These are phyloP conservation scores for Geranium brycei DNA, from an alignment of 345 rosid genomes.

Conservation along the genomic window DNA sequence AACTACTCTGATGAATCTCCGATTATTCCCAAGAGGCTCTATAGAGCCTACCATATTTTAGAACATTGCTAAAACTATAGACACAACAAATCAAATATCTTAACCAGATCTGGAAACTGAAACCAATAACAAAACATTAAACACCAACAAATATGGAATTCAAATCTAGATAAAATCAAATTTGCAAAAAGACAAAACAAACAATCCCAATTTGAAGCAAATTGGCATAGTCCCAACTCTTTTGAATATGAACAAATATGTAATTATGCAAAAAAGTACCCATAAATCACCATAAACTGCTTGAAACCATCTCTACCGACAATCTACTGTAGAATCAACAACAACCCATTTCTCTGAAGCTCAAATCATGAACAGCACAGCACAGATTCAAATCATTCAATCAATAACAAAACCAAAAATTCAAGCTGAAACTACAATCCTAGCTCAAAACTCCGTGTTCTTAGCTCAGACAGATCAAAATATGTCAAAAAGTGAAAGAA, in stretches of 20 bases:
- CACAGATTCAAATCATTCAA: neutral
- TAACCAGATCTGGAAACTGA: slow-evolving; percentile 5
- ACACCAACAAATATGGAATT: neutral
- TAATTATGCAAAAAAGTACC: neutral
- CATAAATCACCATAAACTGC: neutral
- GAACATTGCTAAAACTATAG: too few relatives aligned
- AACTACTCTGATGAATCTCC: too few relatives aligned
- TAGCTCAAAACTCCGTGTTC: neutral
- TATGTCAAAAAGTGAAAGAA: neutral
- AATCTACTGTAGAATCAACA: neutral
- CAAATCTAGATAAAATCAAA: too few relatives aligned
- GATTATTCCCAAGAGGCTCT: too few relatives aligned
- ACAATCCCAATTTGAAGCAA: neutral
- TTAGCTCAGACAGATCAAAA: neutral
- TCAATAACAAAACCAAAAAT: neutral
- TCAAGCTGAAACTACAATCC: too few relatives aligned
- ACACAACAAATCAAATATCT: neutral
- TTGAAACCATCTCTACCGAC: neutral
- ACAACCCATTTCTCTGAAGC: neutral
- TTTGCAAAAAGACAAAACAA: neutral
- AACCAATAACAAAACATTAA: neutral
- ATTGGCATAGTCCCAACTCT: neutral
- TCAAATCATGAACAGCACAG: neutral
- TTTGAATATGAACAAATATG: neutral
- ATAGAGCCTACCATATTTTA: too few relatives aligned